Base-by-base conservation (phyloP, 2,329 filamentous ascomycete genomes). In the Leptographium procerum region DNA sequence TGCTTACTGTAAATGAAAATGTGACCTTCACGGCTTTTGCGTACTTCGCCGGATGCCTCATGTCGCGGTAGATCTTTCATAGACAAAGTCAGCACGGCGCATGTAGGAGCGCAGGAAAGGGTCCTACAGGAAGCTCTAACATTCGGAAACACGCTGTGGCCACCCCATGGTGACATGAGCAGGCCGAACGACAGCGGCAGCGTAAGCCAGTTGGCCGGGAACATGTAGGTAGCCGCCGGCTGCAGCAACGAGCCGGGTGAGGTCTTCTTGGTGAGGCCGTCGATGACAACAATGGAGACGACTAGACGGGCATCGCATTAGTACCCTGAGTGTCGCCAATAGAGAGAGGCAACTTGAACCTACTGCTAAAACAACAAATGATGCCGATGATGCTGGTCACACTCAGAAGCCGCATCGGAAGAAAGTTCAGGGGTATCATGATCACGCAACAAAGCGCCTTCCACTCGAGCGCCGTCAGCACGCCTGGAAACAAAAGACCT, bases 381-480 rank as follows among this genome's bases (percentile, higher is more conserved):
- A 99, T 95, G n/a, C 92, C 92, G 61, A 97, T 75, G 59, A 97
- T 85, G 69, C 90, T 95, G 29, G 90, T 96, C 67, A 96, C 90
- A 65, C 90, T 95, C 61, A 99, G 74, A 58, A 91, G 76, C 36
- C 89, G 83, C 61, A 97, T 74, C 1, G 94, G 92, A 36, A 95
- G 74, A 69, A 95, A 95, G 67, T 88, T 90, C 56, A 97, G 77
- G 14, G 91, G 88, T 59, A 95, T 76, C 64, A 97, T 76, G 57
- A 95, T 75, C 22, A 89, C 61, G 19, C 89, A 86, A 69, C 91
- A 95, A 33, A 95, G 71, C 34, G 92, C 76, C 73, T 97, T 97
- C 91, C 92, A 97, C 61, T 83, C 75, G 0, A 82, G 78, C 6
- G 88, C 74, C 52, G 80, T 83, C 52, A 81, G 66, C 62, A 88